Conservation (phyloP, 23 red algal genomes). For the Gracilaria vermiculophylla region DNA sequence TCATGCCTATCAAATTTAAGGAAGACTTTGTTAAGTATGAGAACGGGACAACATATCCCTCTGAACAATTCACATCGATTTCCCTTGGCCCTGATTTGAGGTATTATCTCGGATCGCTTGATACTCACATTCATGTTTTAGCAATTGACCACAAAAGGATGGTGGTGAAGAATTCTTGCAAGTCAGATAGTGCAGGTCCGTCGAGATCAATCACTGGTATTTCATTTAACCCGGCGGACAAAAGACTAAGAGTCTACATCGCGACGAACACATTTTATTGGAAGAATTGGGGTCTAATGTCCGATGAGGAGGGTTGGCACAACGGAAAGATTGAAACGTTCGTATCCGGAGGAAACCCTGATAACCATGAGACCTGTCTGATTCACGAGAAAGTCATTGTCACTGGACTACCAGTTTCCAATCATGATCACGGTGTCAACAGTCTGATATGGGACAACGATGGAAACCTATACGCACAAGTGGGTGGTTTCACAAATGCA, state of each 20-base stretch:
- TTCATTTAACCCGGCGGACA: slow-evolving; percentile 63
- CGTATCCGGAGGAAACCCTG: neutral
- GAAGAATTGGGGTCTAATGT: slow-evolving; percentile 40
- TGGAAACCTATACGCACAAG: slow-evolving; percentile 56
- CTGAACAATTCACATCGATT: slow-evolving; percentile 47
- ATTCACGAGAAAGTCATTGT: slow-evolving; percentile 42
- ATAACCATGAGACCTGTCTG: slow-evolving; percentile 25
- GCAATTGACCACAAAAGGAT: slow-evolving; percentile 30
- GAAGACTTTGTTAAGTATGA: slow-evolving; percentile 31
- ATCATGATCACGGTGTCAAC: slow-evolving; percentile 72
- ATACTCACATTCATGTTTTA: slow-evolving; percentile 46
- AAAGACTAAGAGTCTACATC: slow-evolving; percentile 20
- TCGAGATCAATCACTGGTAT: slow-evolving; percentile 37
- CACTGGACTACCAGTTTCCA: slow-evolving; percentile 59
- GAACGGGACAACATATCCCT: slow-evolving; percentile 21
- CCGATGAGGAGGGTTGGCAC: slow-evolving; percentile 43
- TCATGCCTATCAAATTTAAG: slow-evolving; percentile 53
- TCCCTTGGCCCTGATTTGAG: slow-evolving; percentile 47
- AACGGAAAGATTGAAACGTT: slow-evolving; percentile 56
- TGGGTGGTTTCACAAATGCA: slow-evolving; percentile 65
- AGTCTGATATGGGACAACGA: slow-evolving; percentile 55
- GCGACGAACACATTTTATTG: slow-evolving; percentile 50
- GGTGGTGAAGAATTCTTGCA: slow-evolving; percentile 31
- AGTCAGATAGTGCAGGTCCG: slow-evolving; percentile 35
- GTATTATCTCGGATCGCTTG: slow-evolving; percentile 55